A percentile compares a stretch with the other conserved stretches of the same genome.
These are phyloP conservation scores for Cryptosporidium meleagridis DNA, from an alignment of 169 alveolate species.

Conservation along the genomic window DNA sequence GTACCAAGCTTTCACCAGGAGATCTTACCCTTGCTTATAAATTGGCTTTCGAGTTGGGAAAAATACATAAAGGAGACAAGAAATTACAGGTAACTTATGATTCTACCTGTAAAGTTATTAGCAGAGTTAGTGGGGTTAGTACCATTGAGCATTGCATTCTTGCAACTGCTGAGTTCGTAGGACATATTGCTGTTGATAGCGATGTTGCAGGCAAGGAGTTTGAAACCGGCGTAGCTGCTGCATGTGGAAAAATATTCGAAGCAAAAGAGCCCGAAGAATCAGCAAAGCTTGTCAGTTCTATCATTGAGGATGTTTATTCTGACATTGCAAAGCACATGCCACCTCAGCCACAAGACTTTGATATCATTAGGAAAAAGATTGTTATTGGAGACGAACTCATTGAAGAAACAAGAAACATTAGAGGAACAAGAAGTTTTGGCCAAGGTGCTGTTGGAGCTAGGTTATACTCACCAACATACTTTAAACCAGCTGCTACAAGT, in stretches of 20 bases:
- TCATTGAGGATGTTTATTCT: conserved; percentile 57
- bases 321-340: conserved; percentile 73
- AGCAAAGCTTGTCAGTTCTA: not conserved
- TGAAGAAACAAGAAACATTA: conserved; percentile 29
- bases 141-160: conserved; percentile 49
- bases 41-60: conserved; percentile 42
- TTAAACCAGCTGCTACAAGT: conserved; percentile 12
- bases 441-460: not conserved
- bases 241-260: conserved; percentile 46
- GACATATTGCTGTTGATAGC: conserved; percentile 60
- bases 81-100: conserved; percentile 51
- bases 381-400: conserved; percentile 47
- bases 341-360: conserved; percentile 58
- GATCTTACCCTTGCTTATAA: conserved; percentile 48
- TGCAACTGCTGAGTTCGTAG: conserved; percentile 72
- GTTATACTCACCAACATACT: conserved; percentile 15
- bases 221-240: conserved; percentile 24
- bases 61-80: conserved; percentile 17
- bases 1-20: conserved; percentile 26
- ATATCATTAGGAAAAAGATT: conserved; percentile 13
- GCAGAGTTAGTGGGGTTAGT: conserved; percentile 39
- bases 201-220: conserved; percentile 43
- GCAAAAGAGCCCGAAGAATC: conserved; percentile 55
- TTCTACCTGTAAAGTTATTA: conserved; percentile 38
- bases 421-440: not conserved